These are phyloP conservation scores for Papilionanthe hybrid DNA, from an alignment of 116 monocot genomes.

Conservation along the genomic window DNA sequence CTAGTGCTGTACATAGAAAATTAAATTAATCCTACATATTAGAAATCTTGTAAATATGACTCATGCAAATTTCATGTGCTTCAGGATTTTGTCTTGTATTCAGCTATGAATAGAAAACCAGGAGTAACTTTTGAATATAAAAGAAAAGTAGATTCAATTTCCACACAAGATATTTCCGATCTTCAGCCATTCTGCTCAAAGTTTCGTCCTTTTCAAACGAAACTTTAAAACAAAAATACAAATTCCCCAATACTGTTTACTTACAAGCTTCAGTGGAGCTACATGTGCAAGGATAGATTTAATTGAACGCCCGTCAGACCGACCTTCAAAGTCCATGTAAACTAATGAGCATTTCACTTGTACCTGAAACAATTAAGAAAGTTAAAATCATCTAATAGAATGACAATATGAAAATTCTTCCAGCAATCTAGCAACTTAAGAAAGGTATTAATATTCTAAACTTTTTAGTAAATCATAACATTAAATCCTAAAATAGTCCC, in stretches of 20 bases:
- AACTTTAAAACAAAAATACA: background rate
- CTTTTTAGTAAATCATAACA: background rate
- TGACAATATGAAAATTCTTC: background rate
- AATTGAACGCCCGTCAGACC: constrained; percentile 95
- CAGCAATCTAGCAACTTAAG: background rate
- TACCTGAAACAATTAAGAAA: constrained; percentile 43
- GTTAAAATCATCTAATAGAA: background rate
- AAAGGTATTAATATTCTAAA: background rate
- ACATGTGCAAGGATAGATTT: constrained; percentile 91
- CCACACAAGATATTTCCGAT: no score
- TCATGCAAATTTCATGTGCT: no score
- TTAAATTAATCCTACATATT: no score
- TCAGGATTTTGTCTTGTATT: no score
- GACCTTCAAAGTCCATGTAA: constrained; percentile 98
- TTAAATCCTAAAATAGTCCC: no score
- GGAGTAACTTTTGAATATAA: no score
- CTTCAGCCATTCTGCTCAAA: no score
- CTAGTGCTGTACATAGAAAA: no score
- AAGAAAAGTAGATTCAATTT: no score
- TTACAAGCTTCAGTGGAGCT: constrained; percentile 89
- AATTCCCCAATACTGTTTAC: background rate
- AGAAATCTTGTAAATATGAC: no score
- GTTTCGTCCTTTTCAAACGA: background rate
- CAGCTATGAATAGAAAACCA: no score
- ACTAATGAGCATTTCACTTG: constrained; percentile 83